Evolutionary conservation across 345 rosid genomes (phyloP), one percentile per base, ranked within the genome.

Genomic region (Eucalyptus paniculata): DNA sequence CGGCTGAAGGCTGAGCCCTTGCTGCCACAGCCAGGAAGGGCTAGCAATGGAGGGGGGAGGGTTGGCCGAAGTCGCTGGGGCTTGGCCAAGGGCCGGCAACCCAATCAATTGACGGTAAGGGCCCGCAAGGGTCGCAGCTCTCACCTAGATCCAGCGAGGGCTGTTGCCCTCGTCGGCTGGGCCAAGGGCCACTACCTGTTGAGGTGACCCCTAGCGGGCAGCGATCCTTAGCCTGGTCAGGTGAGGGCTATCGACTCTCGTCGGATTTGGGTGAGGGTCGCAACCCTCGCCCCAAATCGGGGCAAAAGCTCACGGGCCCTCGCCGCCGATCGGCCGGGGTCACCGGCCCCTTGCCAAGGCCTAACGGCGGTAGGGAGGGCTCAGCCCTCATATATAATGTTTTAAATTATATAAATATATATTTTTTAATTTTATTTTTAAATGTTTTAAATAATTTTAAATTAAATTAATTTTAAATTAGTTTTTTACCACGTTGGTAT

Each of bases 311-410:
- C 0, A 50, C 0, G 3, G 6, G 51, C 17, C 7, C 51, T 50
- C 7, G 1, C 0, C 3, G 1, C 3, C 1, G 1, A 0, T 15
- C 0, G 7, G 7, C 0, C 0, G 0, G 0, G 18, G 7, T 50
- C 51, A 50, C 18, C 0, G 6, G 0, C 51, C 6, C 17, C 6
- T 5, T 0, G 6, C 51, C 6, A 1, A 0, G 6, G 2, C 2
- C 2, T 6, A 6, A 2, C 6, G 12, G 49, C 12, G 12, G 12
- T 10, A 2, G 5, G 2, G 2, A 49, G 15, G 50, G 50, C 50
- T 13, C 1, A 49, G 2, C 50, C 16, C 37, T 4, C 37, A 49
- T 49, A 49, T 12, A 49, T 49, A 10, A 47, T 1, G n/a, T 12
- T 49, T 49, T 4, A 49, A 49, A 50, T 50, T n/a, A n/a, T n/a